Percentiles rank a stretch among this genome's conserved stretches.
These are phyloP conservation scores for Colletotrichum sidae DNA, from an alignment of 2,329 filamentous ascomycete genomes.

Conservation along the genomic window DNA sequence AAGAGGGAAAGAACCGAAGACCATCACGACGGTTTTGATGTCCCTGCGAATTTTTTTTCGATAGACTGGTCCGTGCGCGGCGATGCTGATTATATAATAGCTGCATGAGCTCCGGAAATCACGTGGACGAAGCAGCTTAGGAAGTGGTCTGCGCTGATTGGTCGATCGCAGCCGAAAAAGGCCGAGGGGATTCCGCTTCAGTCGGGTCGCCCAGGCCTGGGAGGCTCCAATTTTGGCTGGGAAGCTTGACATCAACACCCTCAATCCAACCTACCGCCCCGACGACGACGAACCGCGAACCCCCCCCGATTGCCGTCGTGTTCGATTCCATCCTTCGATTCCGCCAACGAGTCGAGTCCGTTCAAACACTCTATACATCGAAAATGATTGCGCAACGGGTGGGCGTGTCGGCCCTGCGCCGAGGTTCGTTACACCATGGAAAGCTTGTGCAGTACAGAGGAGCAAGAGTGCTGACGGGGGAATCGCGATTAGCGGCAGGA, in stretches of 20 bases:
- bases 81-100: not conserved
- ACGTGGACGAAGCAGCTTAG: conserved; percentile 44
- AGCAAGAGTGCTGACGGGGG: conserved; percentile 24
- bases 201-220: conserved; percentile 14
- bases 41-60: conserved; percentile 23
- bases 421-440: conserved; percentile 57
- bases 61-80: conserved; percentile 19
- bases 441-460: not conserved
- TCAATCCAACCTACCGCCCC: conserved; percentile 26
- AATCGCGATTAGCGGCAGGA: conserved; percentile 48
- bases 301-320: too few relatives aligned
- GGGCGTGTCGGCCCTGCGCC: conserved; percentile 68
- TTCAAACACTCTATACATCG: conserved; percentile 33
- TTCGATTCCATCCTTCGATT: too few relatives aligned
- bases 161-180: conserved; percentile 55
- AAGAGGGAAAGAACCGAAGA: conserved; percentile 4
- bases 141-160: conserved; percentile 54
- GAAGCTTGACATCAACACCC: conserved; percentile 38
- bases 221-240: conserved; percentile 13
- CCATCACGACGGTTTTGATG: conserved; percentile 23
- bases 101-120: not conserved
- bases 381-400: conserved; percentile 69
- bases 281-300: conserved; percentile 1
- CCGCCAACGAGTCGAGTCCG: too few relatives aligned
- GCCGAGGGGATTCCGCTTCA: conserved; percentile 45